phyloP scores from a whole-genome alignment of 1,284 basidiomycete genomes.

The Takashimella koratensis region DNA sequence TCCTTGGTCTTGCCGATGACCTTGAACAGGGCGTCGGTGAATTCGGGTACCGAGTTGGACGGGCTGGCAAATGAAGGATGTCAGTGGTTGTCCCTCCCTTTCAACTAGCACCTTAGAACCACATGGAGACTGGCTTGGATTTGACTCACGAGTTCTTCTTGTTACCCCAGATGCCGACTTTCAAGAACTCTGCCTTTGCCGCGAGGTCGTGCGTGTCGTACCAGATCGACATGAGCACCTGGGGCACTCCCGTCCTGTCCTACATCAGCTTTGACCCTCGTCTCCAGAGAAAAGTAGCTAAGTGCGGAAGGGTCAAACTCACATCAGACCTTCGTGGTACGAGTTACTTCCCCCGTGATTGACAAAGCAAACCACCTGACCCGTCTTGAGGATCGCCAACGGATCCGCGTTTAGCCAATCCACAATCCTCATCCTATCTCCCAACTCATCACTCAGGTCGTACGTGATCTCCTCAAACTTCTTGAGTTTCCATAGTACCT shows the following conservation, averaged over 20 bases:
- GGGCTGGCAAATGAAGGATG: background rate
- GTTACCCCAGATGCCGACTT: constrained; percentile 25
- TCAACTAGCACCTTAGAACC: background rate
- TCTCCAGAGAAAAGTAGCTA: no score
- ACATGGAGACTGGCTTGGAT: background rate
- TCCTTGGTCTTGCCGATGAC: background rate
- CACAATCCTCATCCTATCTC: constrained; percentile 17
- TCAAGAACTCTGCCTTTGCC: constrained; percentile 12
- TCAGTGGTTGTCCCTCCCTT: background rate
- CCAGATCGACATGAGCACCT: constrained; percentile 26
- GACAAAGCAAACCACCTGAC: constrained; percentile 20
- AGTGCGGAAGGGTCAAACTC: no score
- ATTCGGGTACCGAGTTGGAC: background rate
- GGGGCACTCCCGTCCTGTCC: constrained; percentile 18
- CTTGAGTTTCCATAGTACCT: constrained; percentile 18
- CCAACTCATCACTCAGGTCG: background rate
- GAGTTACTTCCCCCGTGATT: constrained; percentile 32
- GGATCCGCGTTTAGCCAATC: constrained; percentile 22
- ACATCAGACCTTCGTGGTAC: constrained; percentile 29
- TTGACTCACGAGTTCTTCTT: constrained; percentile 14
- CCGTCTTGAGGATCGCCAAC: constrained; percentile 15
- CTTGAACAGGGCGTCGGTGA: background rate
- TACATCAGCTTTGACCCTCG: constrained; percentile 1
- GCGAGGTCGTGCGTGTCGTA: constrained; percentile 27
- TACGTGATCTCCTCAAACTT: constrained; percentile 6